Percentiles rank a stretch among this genome's conserved stretches.
Evolutionary conservation across 2,329 filamentous ascomycete genomes (phyloP).

Genomic region (Aspergillus costaricaensis): DNA sequence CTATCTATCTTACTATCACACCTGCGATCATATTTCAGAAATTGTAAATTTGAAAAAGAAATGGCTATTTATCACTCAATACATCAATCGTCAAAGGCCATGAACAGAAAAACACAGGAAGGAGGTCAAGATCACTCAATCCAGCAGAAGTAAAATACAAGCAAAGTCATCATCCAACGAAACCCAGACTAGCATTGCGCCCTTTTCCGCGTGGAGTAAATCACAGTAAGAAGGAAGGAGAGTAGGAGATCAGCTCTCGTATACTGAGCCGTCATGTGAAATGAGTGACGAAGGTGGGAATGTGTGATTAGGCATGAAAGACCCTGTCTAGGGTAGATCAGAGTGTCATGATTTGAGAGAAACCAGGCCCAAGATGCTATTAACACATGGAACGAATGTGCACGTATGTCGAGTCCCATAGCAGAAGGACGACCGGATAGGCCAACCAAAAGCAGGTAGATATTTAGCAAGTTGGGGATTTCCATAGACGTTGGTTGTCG

Average conservation of each 20-base stretch:
- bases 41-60: neutral
- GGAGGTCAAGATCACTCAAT: neutral
- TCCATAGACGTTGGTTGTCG: neutral
- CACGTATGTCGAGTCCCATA: neutral
- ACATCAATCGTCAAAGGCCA: constrained; percentile 13
- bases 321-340: neutral
- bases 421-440: neutral
- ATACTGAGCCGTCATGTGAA: neutral
- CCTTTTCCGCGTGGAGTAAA: neutral
- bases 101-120: neutral
- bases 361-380: no score
- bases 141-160: neutral
- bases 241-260: neutral
- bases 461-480: neutral
- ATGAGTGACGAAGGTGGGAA: neutral
- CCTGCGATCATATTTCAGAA: neutral
- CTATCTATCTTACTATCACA: neutral
- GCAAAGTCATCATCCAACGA: neutral
- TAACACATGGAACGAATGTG: no score
- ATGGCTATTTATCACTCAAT: constrained; percentile 12
- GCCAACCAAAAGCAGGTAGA: neutral
- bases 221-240: neutral
- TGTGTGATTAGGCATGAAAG: neutral
- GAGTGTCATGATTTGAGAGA: neutral
- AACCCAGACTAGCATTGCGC: neutral